These are phyloP conservation scores for Daldinia decipiens DNA, from an alignment of 495 filamentous ascomycete species.

Conservation along the genomic window DNA sequence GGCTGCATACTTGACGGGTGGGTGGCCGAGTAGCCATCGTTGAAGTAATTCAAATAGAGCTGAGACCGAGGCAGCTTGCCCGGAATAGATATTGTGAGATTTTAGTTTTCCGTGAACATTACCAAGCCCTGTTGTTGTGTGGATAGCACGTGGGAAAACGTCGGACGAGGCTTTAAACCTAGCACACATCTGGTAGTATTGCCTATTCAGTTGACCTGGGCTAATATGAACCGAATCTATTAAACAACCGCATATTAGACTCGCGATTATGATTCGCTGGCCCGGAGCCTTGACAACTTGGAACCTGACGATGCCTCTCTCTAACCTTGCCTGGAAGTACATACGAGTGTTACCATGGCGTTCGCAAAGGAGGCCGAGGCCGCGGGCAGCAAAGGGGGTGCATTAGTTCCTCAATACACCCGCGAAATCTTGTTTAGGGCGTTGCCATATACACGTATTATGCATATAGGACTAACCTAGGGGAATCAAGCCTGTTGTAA, in stretches of 20 bases:
- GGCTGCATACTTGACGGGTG: not conserved
- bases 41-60: constrained; percentile 14
- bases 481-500: constrained; percentile 25
- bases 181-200: constrained; percentile 4
- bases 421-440: constrained; percentile 30
- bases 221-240: constrained; percentile 16
- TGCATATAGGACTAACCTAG: constrained; percentile 34
- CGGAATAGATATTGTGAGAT: constrained; percentile 25
- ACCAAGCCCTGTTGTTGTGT: not conserved
- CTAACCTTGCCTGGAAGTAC: constrained; percentile 17
- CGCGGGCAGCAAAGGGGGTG: constrained; percentile 6
- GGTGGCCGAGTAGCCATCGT: not conserved
- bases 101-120: constrained; percentile 14
- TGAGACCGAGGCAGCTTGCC: constrained; percentile 22
- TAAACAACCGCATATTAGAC: constrained; percentile 14
- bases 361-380: constrained; percentile 1
- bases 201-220: constrained; percentile 15
- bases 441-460: constrained; percentile 34
- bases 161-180: constrained; percentile 27
- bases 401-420: constrained; percentile 22
- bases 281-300: not conserved
- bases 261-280: constrained; percentile 15
- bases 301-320: not conserved
- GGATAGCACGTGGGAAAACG: constrained; percentile 11
- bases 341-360: constrained; percentile 13